Base-by-base conservation (phyloP, 1,139 yeast genomes). In the Trichomonascaceae sp. region DNA sequence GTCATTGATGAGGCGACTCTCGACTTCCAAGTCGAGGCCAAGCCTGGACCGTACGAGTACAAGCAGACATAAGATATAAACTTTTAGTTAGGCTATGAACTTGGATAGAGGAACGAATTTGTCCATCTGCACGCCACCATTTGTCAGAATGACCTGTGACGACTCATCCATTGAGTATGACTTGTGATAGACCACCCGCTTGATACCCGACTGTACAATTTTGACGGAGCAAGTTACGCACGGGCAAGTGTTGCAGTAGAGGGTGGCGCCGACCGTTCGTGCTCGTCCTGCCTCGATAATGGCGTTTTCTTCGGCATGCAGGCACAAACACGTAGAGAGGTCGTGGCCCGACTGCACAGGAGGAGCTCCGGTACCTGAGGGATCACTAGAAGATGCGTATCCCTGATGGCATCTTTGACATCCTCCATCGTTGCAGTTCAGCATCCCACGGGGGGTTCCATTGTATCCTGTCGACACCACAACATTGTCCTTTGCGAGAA, bases 241-340 rank as follows among this genome's bases (percentile, higher is more conserved):
- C 0, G 99, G 99, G 51, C 97, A 89, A 0, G 98, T 89, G 54
- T 89, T 89, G 58, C 98, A 92, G 56, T 89, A 89, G 37, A 89
- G 59, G 0, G 73, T 76, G 2, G 77, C 69, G 3, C 53, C 48
- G n/a, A 81, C 78, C 14, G 85, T 71, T 39, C 98, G 64, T 44
- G 81, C 94, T 42, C 96, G 67, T 1, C 98, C 98, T 9, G 96
- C 82, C 54, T 89, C 98, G 35, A 92, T 59, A 29, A 89, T 62
- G 0, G 98, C 98, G 55, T 92, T 89, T 49, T 89, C 99, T 52
- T 89, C 98, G 0, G 98, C 98, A 55, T 89, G 99, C 27, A 89
- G 60, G 56, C 98, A 89, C 35, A 89, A 60, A 56, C 99, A 89
- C 0, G 96, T 84, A 1, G 79, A 69, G 30, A 89, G 61, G 1